Percentiles rank a stretch among this genome's conserved stretches.
phyloP scores from a whole-genome alignment of 2,329 filamentous ascomycete genomes.

The Triangularia verruculosa region DNA sequence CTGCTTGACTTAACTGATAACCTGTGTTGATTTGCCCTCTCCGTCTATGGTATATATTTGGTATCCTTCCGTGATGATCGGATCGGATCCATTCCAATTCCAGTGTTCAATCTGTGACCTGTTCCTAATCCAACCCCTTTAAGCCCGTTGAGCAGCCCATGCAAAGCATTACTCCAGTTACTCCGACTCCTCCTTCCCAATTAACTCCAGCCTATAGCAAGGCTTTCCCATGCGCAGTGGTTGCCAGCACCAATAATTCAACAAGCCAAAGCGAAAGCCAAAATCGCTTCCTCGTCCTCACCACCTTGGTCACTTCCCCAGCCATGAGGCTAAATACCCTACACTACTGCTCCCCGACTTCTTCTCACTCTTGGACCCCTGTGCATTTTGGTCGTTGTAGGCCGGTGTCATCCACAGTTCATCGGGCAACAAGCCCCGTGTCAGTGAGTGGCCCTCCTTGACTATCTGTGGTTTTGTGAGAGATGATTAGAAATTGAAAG shows the following conservation, averaged over 20 bases:
- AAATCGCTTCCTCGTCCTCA: neutral
- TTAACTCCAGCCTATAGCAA: neutral
- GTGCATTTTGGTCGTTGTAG: neutral
- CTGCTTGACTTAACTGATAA: neutral
- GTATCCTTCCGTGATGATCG: neutral
- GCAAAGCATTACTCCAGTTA: neutral
- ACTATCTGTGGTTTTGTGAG: conserved; percentile 21
- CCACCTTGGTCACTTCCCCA: neutral
- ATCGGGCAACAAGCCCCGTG: conserved; percentile 27
- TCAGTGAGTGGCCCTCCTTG: conserved; percentile 31
- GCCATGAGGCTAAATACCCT: neutral
- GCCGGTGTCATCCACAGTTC: conserved; percentile 14
- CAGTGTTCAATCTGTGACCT: neutral
- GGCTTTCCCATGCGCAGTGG: neutral
- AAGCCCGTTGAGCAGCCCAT: neutral
- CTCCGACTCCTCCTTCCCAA: neutral
- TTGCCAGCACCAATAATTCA: neutral
- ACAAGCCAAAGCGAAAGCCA: neutral
- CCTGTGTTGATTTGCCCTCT: neutral
- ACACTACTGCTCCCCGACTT: conserved; percentile 2
- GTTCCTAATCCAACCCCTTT: neutral
- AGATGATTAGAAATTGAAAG: neutral
- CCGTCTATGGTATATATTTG: neutral
- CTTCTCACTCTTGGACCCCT: neutral
- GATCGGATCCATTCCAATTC: neutral